A percentile compares a stretch with the other conserved stretches of the same genome.
Conservation (phyloP, 208 protist genomes). For the Wallacemonas sp. region DNA sequence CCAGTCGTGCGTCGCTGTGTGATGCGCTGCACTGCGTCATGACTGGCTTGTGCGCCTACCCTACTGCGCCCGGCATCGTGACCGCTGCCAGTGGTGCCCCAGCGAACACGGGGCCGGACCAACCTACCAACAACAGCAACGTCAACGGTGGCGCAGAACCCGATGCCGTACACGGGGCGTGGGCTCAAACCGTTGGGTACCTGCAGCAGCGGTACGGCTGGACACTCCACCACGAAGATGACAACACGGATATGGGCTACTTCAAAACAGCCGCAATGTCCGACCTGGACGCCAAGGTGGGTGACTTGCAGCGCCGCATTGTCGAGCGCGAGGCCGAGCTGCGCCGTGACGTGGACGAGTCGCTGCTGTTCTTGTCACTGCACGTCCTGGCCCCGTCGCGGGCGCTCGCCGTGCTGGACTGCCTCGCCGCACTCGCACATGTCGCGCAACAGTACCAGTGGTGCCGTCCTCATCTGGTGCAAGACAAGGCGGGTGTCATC, state of each 20-base stretch:
- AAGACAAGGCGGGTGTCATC: constrained; percentile 32
- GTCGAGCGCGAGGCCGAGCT: constrained; percentile 64
- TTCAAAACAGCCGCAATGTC: constrained; percentile 74
- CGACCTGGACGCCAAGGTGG: constrained; percentile 67
- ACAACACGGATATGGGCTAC: constrained; percentile 27
- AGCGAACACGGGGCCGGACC: no score
- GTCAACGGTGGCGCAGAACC: background rate
- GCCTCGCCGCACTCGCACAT: constrained; percentile 65
- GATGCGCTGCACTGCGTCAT: background rate
- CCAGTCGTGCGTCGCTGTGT: constrained; percentile 1
- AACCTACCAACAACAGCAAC: no score
- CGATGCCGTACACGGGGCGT: background rate
- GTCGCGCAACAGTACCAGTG: constrained; percentile 71
- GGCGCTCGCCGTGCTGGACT: constrained; percentile 74
- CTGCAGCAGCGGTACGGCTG: constrained; percentile 35
- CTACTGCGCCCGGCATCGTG: no score
- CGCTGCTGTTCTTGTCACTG: constrained; percentile 60
- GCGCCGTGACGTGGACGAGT: constrained; percentile 55
- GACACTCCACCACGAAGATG: constrained; percentile 35
- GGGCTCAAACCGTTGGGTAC: constrained; percentile 12
- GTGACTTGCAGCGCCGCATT: constrained; percentile 68
- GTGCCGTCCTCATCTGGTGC: constrained; percentile 40
- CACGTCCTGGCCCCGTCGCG: constrained; percentile 55
- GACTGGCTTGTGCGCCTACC: background rate
- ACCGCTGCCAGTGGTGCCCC: no score